Conservation (phyloP, 495 filamentous ascomycete genomes). For the Tuber melanosporum region DNA sequence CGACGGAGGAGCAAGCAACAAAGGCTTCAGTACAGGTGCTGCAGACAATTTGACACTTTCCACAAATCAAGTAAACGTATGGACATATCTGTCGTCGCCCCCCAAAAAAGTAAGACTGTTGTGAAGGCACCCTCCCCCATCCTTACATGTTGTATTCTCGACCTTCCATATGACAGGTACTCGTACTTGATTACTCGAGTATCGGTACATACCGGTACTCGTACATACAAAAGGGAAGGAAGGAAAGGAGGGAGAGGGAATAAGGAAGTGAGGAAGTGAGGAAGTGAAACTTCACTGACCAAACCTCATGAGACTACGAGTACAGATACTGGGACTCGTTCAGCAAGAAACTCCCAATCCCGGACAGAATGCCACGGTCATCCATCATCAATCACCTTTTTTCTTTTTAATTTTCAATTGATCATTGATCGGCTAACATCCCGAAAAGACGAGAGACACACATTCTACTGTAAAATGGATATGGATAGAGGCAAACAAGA, state of each 20-base stretch:
- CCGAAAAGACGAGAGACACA: background rate
- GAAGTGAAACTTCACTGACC: background rate
- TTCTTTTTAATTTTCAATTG: too few relatives aligned
- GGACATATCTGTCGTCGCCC: background rate
- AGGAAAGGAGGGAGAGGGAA: too few relatives aligned
- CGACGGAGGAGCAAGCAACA: background rate
- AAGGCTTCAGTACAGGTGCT: background rate
- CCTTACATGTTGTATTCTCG: background rate
- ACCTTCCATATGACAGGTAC: background rate
- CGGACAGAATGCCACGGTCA: background rate
- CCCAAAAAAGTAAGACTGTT: background rate
- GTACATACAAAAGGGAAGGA: background rate
- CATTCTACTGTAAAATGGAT: background rate
- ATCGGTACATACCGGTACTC: too few relatives aligned
- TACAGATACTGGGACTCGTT: background rate
- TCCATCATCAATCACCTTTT: background rate
- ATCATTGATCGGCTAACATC: background rate
- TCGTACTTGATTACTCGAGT: background rate
- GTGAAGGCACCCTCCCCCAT: background rate
- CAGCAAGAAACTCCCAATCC: background rate
- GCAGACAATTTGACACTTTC: background rate
- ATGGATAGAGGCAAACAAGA: background rate
- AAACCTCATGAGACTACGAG: background rate
- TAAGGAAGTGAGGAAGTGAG: background rate
- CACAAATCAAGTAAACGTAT: background rate